These are phyloP conservation scores for Aspergillus felis DNA, from an alignment of 2,329 filamentous ascomycete genomes.

Conservation along the genomic window DNA sequence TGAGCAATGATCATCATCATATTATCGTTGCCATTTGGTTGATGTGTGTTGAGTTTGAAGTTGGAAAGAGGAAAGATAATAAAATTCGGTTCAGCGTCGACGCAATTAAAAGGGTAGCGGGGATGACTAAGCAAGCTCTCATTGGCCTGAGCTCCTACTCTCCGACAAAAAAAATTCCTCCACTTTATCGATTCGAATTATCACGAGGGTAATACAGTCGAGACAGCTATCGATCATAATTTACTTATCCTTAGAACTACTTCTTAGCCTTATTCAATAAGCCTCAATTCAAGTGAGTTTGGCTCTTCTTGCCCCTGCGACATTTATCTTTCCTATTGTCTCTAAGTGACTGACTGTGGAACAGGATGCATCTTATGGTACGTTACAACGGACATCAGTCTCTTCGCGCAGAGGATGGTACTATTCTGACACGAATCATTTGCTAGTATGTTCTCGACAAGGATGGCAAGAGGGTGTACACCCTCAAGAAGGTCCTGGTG, in stretches of 20 bases:
- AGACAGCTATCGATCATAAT: slow-evolving; percentile 11
- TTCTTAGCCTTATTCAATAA: neutral
- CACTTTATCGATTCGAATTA: slow-evolving; percentile 10
- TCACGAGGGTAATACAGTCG: slow-evolving; percentile 7
- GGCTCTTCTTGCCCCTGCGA: neutral
- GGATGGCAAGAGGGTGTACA: slow-evolving; percentile 86
- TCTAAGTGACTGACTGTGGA: slow-evolving; percentile 7
- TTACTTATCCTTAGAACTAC: neutral
- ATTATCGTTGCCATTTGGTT: slow-evolving; percentile 5
- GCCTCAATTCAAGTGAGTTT: slow-evolving; percentile 25
- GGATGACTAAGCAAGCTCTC: slow-evolving; percentile 15
- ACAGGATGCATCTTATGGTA: slow-evolving; percentile 43
- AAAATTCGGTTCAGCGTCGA: slow-evolving; percentile 7
- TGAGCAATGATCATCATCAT: slow-evolving; percentile 15
- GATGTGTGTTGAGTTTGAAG: slow-evolving; percentile 6
- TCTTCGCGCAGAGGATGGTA: slow-evolving; percentile 3
- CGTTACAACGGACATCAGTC: slow-evolving; percentile 9
- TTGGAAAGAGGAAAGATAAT: slow-evolving; percentile 13
- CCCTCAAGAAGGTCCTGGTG: slow-evolving; percentile 70
- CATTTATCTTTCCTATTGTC: neutral
- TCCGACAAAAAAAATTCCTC: slow-evolving; percentile 15
- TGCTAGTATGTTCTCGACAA: slow-evolving; percentile 73
- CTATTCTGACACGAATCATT: slow-evolving; percentile 6
- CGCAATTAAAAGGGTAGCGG: slow-evolving; percentile 15
- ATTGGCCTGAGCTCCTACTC: slow-evolving; percentile 11